Conservation (phyloP, 495 filamentous ascomycete genomes). For the Podospora sp. region DNA sequence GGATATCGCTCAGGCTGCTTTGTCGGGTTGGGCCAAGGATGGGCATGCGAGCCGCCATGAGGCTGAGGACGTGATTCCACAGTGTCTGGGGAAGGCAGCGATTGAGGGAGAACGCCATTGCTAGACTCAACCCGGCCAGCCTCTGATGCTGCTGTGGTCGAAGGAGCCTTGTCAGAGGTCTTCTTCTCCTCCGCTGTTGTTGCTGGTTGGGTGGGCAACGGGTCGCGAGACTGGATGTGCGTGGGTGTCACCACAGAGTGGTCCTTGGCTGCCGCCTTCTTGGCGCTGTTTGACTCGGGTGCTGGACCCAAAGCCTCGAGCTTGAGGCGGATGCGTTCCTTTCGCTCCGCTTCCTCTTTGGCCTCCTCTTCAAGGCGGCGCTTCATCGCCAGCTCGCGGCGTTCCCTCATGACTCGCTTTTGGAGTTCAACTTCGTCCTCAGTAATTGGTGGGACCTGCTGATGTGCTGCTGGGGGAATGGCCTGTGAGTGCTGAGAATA, state of each 20-base stretch:
- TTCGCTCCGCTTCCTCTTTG: slow-evolving; percentile 73
- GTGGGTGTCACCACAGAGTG: slow-evolving; percentile 37
- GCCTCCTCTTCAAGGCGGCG: slow-evolving; percentile 81
- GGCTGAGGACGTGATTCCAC: slow-evolving; percentile 26
- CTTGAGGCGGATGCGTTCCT: slow-evolving; percentile 82
- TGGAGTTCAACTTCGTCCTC: slow-evolving; percentile 70
- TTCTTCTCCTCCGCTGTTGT: slow-evolving; percentile 16
- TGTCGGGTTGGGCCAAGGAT: slow-evolving; percentile 28
- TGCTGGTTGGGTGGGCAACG: slow-evolving; percentile 29
- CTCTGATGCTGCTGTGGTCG: slow-evolving; percentile 15
- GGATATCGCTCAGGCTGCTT: slow-evolving; percentile 41
- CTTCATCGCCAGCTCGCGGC: slow-evolving; percentile 73
- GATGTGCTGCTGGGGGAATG: slow-evolving; percentile 32
- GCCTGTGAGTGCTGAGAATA: slow-evolving; percentile 39
- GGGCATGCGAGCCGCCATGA: slow-evolving; percentile 20
- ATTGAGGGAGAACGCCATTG: slow-evolving; percentile 22
- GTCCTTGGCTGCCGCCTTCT: slow-evolving; percentile 48
- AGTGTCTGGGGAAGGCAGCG: slow-evolving; percentile 18
- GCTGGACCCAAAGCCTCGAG: slow-evolving; percentile 74
- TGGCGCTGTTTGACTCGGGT: slow-evolving; percentile 62
- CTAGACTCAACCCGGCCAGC: slow-evolving; percentile 21
- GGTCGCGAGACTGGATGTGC: slow-evolving; percentile 42
- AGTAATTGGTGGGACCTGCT: slow-evolving; percentile 36
- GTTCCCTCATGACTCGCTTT: slow-evolving; percentile 83
- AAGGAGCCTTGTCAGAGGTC: slow-evolving; percentile 12